Conservation (phyloP, 331 rosid species). For the Acacia pycnantha region DNA sequence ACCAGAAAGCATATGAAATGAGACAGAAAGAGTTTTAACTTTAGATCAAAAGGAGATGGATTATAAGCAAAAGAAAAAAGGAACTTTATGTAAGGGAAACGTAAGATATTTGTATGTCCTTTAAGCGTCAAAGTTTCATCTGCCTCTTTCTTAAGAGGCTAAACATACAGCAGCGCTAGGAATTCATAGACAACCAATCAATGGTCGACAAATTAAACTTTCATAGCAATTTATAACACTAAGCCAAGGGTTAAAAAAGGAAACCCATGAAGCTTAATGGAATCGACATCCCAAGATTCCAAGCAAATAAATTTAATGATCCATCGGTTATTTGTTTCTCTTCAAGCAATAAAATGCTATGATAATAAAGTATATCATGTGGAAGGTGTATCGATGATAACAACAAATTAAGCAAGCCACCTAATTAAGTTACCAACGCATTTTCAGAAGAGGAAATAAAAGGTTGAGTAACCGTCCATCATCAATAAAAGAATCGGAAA, state of each 20-base stretch:
- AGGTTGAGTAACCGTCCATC: not conserved
- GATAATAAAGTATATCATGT: not conserved
- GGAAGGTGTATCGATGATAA: not conserved
- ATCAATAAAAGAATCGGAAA: not conserved
- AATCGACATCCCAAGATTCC: not conserved
- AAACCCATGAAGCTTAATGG: constrained; percentile 10
- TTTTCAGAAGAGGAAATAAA: not conserved
- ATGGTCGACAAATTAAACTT: not conserved
- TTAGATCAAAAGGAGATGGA: not conserved
- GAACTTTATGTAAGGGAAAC: not conserved
- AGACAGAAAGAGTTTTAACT: not conserved
- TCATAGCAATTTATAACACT: not conserved
- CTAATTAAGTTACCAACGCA: not conserved
- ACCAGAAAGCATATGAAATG: not conserved
- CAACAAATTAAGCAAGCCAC: not conserved
- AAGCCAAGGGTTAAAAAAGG: not conserved
- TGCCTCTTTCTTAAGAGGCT: not conserved
- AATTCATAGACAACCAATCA: not conserved
- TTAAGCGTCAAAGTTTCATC: not conserved
- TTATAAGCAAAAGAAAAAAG: not conserved
- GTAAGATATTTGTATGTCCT: not conserved
- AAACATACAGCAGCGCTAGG: not conserved
- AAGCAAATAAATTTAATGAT: not conserved
- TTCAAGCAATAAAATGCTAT: not conserved
- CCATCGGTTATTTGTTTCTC: not conserved